Evolutionary conservation across 352 stramenopile genomes (phyloP), one percentile per base, ranked within the genome.

Genomic region (Stramenopiles sp.): DNA sequence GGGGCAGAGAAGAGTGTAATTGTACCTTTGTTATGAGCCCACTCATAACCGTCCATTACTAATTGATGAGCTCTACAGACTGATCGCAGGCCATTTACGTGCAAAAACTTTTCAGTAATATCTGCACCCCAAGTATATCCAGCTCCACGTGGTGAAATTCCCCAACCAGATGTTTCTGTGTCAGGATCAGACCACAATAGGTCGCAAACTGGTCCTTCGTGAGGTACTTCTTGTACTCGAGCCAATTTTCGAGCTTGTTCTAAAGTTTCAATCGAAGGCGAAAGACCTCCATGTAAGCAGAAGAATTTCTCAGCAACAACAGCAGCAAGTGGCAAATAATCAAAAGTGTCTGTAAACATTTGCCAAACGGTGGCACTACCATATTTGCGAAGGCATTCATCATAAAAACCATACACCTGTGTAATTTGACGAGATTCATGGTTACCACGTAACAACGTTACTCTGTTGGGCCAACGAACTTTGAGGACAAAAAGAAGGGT

Each of bases 331-430:
- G 79, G 79, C 18, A 95, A 52, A 48, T 89, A 92, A 58, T 93
- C 76, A 40, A 85, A 85, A 4, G 79, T 56, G 36, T 85, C 69
- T 7, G 73, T 91, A 44, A 92, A 92, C 17, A 74, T 69, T 51
- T 93, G 92, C 83, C 83, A 98, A 12, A 98, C 68, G 42, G 89
- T 93, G 19, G 79, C 81, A 50, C 85, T 87, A 40, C 84, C 86
- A 55, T 99, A 99, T 61, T 97, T 97, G 46, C 76, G 59, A 24
- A 93, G 53, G 51, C 79, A 93, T 64, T 95, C 81, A 51, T 93
- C 79, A 55, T 93, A 93, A 59, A 95, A 95, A 20, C 81, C 81
- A 50, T 95, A 53, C 29, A 66, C 80, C 48, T 77, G 68, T 29
- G 66, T 83, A 54, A 93, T 93, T 60, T 93, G 76, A 26, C 76